Base-by-base conservation (phyloP, 352 stramenopile genomes). In the Phytophthora ramorum region DNA sequence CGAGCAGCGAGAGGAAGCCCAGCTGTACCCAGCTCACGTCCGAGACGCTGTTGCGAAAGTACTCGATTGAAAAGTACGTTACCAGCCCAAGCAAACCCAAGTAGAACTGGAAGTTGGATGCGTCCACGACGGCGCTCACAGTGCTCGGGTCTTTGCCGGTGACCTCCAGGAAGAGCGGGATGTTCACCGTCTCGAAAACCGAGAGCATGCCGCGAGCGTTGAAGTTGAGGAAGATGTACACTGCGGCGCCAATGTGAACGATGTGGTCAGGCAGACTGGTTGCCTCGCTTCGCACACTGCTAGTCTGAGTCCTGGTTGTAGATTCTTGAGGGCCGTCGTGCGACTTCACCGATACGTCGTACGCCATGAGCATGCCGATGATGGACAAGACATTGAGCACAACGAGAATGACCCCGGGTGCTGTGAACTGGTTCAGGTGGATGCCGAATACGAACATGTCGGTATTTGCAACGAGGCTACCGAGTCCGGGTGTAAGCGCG, bases 41-140 rank as follows among this genome's bases (percentile, higher is more conserved):
- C 9, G 77, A 82, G 12, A 93, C 66, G 44, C 44, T 74, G 56
- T 89, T 77, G 20, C 83, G 79, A 50, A 90, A 90, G 44, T 76
- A 81, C 52, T 91, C 77, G 40, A 93, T 90, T 26, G 78, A 84
- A n/a, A 91, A 79, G 45, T 93, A 93, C 19, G 79, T 74, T 17
- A 91, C 47, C 16, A 93, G 61, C 7, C 85, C 81, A 7, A 92
- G 64, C 35, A 91, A 52, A 7, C 85, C 85, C 19, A 92, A 64
- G 62, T 91, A 87, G 53, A 93, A 91, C 71, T 93, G 81, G 52
- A 92, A 93, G 40, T 87, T 91, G 34, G 85, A 91, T 3, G 83
- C 83, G 30, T 70, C 70, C 26, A 88, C 66, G 4, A 91, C 81
- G 0, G 85, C 71, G 6, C 59, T 56, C 5, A 76, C 65, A 14